Evolutionary conservation across 257 asterid species (phyloP), one percentile per base, ranked within the genome.

Genomic region (Lycium ferocissimum): DNA sequence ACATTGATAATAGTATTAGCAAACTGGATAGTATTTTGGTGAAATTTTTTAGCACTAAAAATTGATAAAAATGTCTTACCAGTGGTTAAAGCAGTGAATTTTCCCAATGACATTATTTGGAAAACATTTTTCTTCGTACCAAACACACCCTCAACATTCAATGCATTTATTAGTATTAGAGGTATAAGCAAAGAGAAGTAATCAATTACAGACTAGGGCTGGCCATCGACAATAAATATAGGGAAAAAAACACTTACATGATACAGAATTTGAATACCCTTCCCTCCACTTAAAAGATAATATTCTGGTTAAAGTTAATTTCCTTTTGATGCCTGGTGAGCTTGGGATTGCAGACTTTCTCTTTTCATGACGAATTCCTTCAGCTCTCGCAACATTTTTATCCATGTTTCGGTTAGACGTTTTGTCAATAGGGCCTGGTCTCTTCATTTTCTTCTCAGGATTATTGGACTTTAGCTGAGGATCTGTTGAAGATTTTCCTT

Each of bases 211-310:
- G 49, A 13, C 10, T 70, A 33, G 15, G 17, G 51, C 33, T 43
- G 17, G 58, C 7, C 6, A 56, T 56, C 13, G 13, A 51, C 5
- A 51, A 38, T 20, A 15, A 26, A 43, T n/a, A 22, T 78, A 70
- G 83, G 84, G 38, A 18, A 33, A 59, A 47, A 53, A 54, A 69
- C 97, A 69, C 97, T 91, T 88, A 95, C 99, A 85, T 83, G 92
- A 59, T 37, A 89, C n/a, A 40, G 91, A 76, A 84, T 86, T 88
- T 83, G 89, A 85, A 35, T 91, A 91, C 14, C 89, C 92, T 40
- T 92, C 98, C 75, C 86, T 91, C 94, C 95, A 88, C 85, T 91
- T 95, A 84, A 93, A 92, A 17, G 98, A 94, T 83, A 92, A 73
- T 26, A 91, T 84, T 38, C 35, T 38, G 53, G 79, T 13, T 61